phyloP scores from a whole-genome alignment of 169 alveolate genomes.

The Eimeria necatrix region DNA sequence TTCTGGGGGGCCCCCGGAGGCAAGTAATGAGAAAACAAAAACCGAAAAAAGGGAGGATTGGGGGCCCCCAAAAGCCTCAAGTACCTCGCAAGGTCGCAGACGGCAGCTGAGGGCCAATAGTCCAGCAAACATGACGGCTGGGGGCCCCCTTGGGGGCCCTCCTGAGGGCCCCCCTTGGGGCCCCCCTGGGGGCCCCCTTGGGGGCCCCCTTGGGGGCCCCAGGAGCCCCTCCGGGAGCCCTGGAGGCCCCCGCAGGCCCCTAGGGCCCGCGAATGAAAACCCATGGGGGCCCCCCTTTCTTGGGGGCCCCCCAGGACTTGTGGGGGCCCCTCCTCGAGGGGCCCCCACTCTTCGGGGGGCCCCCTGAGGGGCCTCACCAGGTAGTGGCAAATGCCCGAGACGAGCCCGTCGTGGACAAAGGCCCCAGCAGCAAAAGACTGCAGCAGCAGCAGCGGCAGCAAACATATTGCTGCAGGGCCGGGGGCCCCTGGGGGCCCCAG shows the following conservation, averaged over 20 bases:
- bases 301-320: neutral
- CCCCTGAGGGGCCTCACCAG: conserved; percentile 28
- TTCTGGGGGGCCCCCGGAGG: neutral
- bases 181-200: neutral
- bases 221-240: neutral
- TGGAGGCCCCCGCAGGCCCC: too few species aligned
- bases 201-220: conserved; percentile 12
- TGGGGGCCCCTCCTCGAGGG: neutral
- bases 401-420: neutral
- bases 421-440: neutral
- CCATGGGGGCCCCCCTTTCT: neutral
- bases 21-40: neutral
- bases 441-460: conserved; percentile 66
- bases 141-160: conserved; percentile 22
- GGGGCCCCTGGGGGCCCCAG: conserved; percentile 41
- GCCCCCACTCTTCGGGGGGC: neutral
- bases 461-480: neutral
- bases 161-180: neutral
- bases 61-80: conserved; percentile 5
- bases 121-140: neutral
- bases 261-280: too few species aligned
- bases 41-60: conserved; percentile 31
- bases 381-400: neutral
- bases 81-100: neutral
- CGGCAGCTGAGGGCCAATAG: conserved; percentile 10